These are phyloP conservation scores for Spongispora temasekensis DNA, from an alignment of 1,284 basidiomycete species.

Conservation along the genomic window DNA sequence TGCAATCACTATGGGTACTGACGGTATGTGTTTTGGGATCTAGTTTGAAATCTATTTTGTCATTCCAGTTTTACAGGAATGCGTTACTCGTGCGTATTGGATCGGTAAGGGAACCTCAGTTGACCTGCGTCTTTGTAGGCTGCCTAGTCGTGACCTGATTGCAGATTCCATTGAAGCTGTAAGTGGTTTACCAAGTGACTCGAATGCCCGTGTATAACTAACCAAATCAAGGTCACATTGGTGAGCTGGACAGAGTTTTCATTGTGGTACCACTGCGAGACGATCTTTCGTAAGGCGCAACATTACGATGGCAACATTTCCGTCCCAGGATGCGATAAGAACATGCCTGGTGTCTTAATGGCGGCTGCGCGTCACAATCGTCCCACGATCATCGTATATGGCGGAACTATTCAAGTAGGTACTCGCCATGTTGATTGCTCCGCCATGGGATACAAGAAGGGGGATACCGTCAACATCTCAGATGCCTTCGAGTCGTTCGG, in stretches of 20 bases:
- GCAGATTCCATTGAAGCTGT: slow-evolving; percentile 90
- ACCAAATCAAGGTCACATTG: slow-evolving; percentile 57
- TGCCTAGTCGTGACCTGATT: slow-evolving; percentile 88
- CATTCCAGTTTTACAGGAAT: slow-evolving; percentile 51
- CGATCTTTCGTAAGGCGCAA: slow-evolving; percentile 56
- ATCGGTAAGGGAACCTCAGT: background rate
- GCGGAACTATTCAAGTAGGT: slow-evolving; percentile 81
- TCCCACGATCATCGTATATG: slow-evolving; percentile 84
- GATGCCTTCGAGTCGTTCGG: slow-evolving; percentile 86
- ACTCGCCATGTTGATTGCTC: slow-evolving; percentile 78
- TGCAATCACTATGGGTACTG: slow-evolving; percentile 83
- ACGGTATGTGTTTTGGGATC: slow-evolving; percentile 50
- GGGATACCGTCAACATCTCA: slow-evolving; percentile 79
- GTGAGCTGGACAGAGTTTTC: slow-evolving; percentile 37
- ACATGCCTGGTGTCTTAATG: slow-evolving; percentile 90
- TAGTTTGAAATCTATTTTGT: slow-evolving; percentile 1
- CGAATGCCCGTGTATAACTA: slow-evolving; percentile 6
- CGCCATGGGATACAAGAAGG: slow-evolving; percentile 73
- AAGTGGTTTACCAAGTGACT: slow-evolving; percentile 23
- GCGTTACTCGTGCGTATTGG: slow-evolving; percentile 70
- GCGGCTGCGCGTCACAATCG: slow-evolving; percentile 84
- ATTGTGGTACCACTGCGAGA: background rate
- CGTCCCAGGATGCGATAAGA: slow-evolving; percentile 88
- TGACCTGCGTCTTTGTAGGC: slow-evolving; percentile 42
- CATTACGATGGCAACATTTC: slow-evolving; percentile 88